Conservation (phyloP, 441 rosid genomes). For the Flueggea neowawraea region DNA sequence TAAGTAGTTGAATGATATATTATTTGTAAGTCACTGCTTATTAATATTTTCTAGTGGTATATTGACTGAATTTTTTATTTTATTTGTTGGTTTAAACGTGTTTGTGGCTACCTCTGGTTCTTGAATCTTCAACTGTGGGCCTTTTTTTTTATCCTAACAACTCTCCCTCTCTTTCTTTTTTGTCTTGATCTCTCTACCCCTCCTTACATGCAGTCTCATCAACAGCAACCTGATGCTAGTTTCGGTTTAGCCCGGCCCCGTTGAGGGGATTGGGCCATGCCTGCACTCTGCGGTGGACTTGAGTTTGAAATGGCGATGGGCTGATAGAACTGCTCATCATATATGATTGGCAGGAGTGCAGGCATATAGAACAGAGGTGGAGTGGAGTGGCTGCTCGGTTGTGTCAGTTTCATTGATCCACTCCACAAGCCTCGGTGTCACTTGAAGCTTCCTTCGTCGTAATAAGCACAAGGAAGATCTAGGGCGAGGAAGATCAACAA, state of each 20-base stretch:
- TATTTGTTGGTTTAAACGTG: too few species aligned
- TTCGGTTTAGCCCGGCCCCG: constrained; percentile 97
- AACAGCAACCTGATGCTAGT: constrained; percentile 72
- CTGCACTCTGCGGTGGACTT: constrained; percentile 67
- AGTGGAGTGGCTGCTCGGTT: constrained; percentile 16
- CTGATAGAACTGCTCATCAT: constrained; percentile 14
- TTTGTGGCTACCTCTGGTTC: too few species aligned
- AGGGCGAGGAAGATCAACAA: constrained; percentile 13
- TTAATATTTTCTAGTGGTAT: too few species aligned
- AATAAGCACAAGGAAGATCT: constrained; percentile 32
- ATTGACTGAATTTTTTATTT: too few species aligned
- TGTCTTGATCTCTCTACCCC: constrained; percentile 1
- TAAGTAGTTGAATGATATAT: too few species aligned
- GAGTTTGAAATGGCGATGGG: constrained; percentile 23
- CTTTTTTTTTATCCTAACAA: too few species aligned
- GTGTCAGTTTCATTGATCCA: constrained; percentile 4
- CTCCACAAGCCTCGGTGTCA: constrained; percentile 36
- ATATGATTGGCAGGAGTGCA: constrained; percentile 55
- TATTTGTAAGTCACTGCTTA: too few species aligned
- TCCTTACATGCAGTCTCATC: constrained; percentile 41
- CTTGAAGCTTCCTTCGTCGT: constrained; percentile 32
- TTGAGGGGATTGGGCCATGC: constrained; percentile 95
- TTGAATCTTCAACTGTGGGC: too few species aligned
- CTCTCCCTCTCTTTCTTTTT: too few species aligned
- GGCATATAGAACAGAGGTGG: constrained; percentile 57